These are phyloP conservation scores for Saprolegnia parasitica DNA, from an alignment of 352 stramenopile species.

Conservation along the genomic window DNA sequence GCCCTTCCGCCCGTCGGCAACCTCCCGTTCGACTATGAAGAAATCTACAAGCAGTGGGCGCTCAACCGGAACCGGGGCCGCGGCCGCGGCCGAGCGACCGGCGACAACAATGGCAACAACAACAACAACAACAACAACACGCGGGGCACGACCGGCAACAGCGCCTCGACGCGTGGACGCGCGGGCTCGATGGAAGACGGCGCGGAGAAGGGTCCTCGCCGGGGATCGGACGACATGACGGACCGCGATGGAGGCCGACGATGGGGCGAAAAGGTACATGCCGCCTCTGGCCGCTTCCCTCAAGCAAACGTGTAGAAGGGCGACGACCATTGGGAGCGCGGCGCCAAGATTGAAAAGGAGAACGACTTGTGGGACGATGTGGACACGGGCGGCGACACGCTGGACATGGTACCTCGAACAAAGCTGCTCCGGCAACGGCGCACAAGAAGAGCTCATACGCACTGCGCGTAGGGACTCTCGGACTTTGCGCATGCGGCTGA, in stretches of 20 bases:
- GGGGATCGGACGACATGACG: slow-evolving; percentile 13
- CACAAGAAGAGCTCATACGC: background rate
- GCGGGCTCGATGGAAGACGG: slow-evolving; percentile 52
- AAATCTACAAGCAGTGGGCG: slow-evolving; percentile 85
- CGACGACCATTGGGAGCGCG: slow-evolving; percentile 58
- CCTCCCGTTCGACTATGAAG: slow-evolving; percentile 81
- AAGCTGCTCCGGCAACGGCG: too few relatives aligned
- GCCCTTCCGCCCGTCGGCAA: slow-evolving; percentile 61
- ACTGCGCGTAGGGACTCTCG: slow-evolving; percentile 52
- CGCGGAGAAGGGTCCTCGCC: slow-evolving; percentile 44
- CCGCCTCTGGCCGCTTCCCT: background rate
- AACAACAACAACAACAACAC: slow-evolving; percentile 26
- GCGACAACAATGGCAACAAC: slow-evolving; percentile 10
- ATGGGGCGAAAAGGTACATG: slow-evolving; percentile 25
- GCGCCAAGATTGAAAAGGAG: slow-evolving; percentile 37
- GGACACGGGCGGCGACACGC: slow-evolving; percentile 36
- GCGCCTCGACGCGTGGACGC: slow-evolving; percentile 26
- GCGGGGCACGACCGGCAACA: background rate
- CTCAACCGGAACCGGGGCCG: slow-evolving; percentile 74
- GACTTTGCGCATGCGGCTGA: slow-evolving; percentile 75
- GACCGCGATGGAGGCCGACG: background rate
- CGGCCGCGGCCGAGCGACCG: slow-evolving; percentile 46
- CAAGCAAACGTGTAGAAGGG: slow-evolving; percentile 32
- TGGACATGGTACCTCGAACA: slow-evolving; percentile 56
- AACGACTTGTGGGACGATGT: slow-evolving; percentile 82